A percentile compares a stretch with the other conserved stretches of the same genome.
phyloP scores from a whole-genome alignment of 2,329 filamentous ascomycete species.

The Paradendryphiella salina region DNA sequence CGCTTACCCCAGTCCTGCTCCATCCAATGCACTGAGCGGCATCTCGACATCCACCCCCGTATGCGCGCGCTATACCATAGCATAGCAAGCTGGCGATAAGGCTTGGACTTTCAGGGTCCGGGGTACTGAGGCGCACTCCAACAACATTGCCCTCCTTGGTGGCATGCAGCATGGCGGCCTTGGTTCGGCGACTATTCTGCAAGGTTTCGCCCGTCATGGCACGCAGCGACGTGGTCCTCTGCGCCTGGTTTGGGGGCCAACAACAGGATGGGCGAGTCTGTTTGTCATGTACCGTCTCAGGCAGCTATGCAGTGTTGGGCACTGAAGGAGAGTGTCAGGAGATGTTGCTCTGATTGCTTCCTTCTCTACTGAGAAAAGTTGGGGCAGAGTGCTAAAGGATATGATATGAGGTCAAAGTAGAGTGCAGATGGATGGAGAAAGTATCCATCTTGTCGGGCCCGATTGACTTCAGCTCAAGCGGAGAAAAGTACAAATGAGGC shows the following conservation, averaged over 20 bases:
- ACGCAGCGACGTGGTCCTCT: slow-evolving; percentile 13
- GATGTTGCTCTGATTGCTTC: background rate
- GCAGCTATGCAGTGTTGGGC: slow-evolving; percentile 2
- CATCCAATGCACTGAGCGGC: slow-evolving; percentile 5
- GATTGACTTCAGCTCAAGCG: slow-evolving; percentile 17
- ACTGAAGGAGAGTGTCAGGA: slow-evolving; percentile 1
- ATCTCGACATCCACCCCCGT: slow-evolving; percentile 1
- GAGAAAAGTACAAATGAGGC: slow-evolving; percentile 14
- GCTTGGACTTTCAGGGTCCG: slow-evolving; percentile 7
- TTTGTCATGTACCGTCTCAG: slow-evolving; percentile 5
- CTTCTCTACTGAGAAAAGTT: too few species aligned
- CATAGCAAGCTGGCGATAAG: slow-evolving; percentile 6
- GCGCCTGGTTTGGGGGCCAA: slow-evolving; percentile 5
- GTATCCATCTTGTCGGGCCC: slow-evolving; percentile 17
- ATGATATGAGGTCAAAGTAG: too few species aligned
- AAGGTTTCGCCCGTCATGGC: slow-evolving; percentile 4
- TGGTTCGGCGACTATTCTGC: slow-evolving; percentile 13
- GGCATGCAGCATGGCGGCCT: slow-evolving; percentile 2
- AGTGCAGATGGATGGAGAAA: slow-evolving; percentile 6
- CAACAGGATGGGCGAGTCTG: slow-evolving; percentile 13
- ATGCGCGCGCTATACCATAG: slow-evolving; percentile 13
- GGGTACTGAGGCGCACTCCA: slow-evolving; percentile 1
- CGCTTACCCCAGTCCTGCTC: slow-evolving; percentile 28
- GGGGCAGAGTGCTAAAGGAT: too few species aligned
- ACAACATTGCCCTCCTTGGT: slow-evolving; percentile 3